Evolutionary conservation across 202 grass and related monocot genomes (phyloP).

Genomic region (Panicum hallii): DNA sequence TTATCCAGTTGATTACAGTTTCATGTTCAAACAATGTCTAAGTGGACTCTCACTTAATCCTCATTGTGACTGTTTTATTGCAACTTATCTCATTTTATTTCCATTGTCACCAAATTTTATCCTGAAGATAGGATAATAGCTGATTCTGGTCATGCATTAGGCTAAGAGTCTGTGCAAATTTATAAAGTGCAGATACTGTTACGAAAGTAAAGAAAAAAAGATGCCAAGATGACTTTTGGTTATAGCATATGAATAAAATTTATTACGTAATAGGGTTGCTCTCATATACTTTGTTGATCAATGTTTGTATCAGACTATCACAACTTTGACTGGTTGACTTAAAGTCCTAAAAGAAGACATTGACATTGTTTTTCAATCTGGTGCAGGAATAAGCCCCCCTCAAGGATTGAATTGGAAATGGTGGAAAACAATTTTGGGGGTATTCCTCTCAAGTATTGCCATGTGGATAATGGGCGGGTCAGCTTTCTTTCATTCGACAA

Average conservation of each 20-base stretch:
- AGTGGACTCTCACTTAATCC: neutral
- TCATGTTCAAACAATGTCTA: neutral
- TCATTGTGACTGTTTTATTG: neutral
- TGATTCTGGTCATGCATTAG: neutral
- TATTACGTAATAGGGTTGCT: slow-evolving; percentile 16
- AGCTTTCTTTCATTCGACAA: slow-evolving; percentile 51
- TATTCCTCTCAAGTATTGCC: slow-evolving; percentile 53
- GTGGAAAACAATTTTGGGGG: slow-evolving; percentile 54
- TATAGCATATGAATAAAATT: slow-evolving; percentile 20
- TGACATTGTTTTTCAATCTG: slow-evolving; percentile 15
- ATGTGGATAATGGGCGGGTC: slow-evolving; percentile 51
- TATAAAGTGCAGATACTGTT: neutral
- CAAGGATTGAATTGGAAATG: slow-evolving; percentile 62
- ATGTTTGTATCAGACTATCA: slow-evolving; percentile 7
- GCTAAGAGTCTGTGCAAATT: neutral
- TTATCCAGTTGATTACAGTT: slow-evolving; percentile 18
- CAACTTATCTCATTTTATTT: neutral
- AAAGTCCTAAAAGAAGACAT: neutral
- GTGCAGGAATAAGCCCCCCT: slow-evolving; percentile 65
- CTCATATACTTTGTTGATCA: neutral
- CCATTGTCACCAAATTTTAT: neutral
- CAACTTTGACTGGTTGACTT: neutral
- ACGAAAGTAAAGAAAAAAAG: slow-evolving; percentile 11
- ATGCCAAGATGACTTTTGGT: neutral
- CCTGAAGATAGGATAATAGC: neutral